A percentile compares a stretch with the other conserved stretches of the same genome.
phyloP scores from a whole-genome alignment of 257 asterid genomes.

The Fraxinus americana region DNA sequence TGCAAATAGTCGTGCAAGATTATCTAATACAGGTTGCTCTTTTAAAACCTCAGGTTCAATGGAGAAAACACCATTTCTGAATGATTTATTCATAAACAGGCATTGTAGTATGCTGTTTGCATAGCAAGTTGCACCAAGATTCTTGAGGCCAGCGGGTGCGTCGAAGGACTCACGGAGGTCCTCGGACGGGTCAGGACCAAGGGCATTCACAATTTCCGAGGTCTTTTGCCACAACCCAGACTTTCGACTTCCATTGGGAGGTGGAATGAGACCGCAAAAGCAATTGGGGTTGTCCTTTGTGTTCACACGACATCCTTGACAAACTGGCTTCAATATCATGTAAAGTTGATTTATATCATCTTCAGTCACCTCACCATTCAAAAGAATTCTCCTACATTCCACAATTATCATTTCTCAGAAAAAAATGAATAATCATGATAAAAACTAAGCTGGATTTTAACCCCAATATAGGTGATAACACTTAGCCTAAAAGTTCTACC shows the following conservation, averaged over 20 bases:
- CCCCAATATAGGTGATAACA: background rate
- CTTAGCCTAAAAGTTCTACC: background rate
- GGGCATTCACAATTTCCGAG: slow-evolving; percentile 72
- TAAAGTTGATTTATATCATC: slow-evolving; percentile 80
- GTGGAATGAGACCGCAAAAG: slow-evolving; percentile 91
- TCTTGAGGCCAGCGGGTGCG: slow-evolving; percentile 96
- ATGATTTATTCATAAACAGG: slow-evolving; percentile 83
- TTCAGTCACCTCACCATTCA: slow-evolving; percentile 57
- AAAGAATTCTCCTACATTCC: slow-evolving; percentile 66
- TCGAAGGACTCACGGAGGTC: slow-evolving; percentile 73
- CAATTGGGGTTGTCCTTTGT: slow-evolving; percentile 97
- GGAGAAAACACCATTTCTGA: slow-evolving; percentile 86
- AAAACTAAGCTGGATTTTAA: background rate
- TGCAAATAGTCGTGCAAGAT: slow-evolving; percentile 81
- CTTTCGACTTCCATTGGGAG: slow-evolving; percentile 80
- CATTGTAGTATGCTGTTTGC: slow-evolving; percentile 97
- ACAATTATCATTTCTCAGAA: slow-evolving; percentile 22
- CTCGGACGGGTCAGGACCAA: slow-evolving; percentile 79
- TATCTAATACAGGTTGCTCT: slow-evolving; percentile 75
- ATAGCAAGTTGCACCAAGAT: slow-evolving; percentile 98
- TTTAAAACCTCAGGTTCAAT: slow-evolving; percentile 76
- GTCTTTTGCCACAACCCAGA: slow-evolving; percentile 94
- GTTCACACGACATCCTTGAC: slow-evolving; percentile 95
- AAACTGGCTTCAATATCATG: slow-evolving; percentile 80
- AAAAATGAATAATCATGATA: background rate